Conservation (phyloP, 139 green algal species). For the Picochlorum sp. region DNA sequence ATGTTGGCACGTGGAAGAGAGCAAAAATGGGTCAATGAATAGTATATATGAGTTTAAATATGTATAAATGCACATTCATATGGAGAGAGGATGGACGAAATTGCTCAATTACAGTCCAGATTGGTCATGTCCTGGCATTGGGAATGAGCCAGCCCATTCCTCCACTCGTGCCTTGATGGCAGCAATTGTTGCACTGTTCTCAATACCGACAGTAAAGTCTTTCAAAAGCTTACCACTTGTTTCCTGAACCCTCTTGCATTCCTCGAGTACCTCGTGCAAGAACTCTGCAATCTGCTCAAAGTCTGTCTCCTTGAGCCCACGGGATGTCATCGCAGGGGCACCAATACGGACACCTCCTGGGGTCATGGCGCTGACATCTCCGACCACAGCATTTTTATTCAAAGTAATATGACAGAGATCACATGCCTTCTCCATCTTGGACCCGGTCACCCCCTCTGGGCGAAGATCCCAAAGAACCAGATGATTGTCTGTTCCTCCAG, state of each 20-base stretch:
- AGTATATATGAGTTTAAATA: neutral
- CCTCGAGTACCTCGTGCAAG: conserved; percentile 50
- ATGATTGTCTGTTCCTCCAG: conserved; percentile 80
- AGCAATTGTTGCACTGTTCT: conserved; percentile 26
- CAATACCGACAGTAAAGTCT: conserved; percentile 20
- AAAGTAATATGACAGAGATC: conserved; percentile 82
- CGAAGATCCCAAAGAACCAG: conserved; percentile 82
- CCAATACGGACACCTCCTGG: conserved; percentile 77
- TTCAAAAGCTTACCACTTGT: conserved; percentile 14
- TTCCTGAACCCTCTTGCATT: conserved; percentile 70
- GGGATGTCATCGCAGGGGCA: conserved; percentile 74
- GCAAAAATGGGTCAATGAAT: conserved; percentile 34
- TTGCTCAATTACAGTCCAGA: conserved; percentile 8
- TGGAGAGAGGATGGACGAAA: neutral
- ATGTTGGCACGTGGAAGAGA: conserved; percentile 26
- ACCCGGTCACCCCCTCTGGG: conserved; percentile 66
- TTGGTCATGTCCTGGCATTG: conserved; percentile 54
- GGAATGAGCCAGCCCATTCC: conserved; percentile 40
- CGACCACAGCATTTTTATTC: conserved; percentile 88
- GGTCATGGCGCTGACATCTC: conserved; percentile 67
- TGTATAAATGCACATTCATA: neutral
- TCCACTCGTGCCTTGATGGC: conserved; percentile 36
- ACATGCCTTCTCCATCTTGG: conserved; percentile 78
- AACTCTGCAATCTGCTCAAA: conserved; percentile 34
- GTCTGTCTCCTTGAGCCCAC: conserved; percentile 46